Percentiles rank a stretch among this genome's conserved stretches.
phyloP scores from a whole-genome alignment of 495 filamentous ascomycete species.

The Talaromyces wortmannii region DNA sequence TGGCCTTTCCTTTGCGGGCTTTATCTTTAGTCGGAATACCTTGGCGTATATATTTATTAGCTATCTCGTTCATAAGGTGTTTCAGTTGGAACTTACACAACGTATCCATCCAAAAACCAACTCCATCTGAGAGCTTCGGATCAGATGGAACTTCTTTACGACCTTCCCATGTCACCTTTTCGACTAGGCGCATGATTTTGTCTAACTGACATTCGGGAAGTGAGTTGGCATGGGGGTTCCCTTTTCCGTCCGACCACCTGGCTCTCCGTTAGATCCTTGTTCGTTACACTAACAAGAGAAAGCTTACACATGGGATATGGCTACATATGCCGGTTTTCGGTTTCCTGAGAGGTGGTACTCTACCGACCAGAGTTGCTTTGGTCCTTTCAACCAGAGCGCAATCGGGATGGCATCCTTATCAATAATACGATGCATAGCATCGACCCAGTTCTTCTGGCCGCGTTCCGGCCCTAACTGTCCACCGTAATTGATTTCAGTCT shows the following conservation, averaged over 20 bases:
- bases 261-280: no score
- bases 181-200: background rate
- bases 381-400: slow-evolving; percentile 2
- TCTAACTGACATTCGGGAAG: slow-evolving; percentile 3
- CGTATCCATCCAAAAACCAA: slow-evolving; percentile 5
- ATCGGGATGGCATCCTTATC: slow-evolving; percentile 2
- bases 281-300: background rate
- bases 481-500: background rate
- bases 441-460: slow-evolving; percentile 1
- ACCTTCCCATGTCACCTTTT: slow-evolving; percentile 4
- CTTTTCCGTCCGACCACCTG: background rate
- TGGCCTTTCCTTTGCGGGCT: background rate
- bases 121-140: background rate
- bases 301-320: slow-evolving; percentile 3
- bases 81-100: background rate
- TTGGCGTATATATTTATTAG: background rate
- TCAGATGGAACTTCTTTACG: background rate
- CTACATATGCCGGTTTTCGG: background rate
- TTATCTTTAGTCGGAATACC: background rate
- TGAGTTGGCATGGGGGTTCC: background rate
- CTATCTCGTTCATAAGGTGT: background rate
- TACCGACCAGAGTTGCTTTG: background rate
- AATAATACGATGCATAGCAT: slow-evolving; percentile 1
- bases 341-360: slow-evolving; percentile 1
- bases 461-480: background rate